phyloP scores from a whole-genome alignment of 495 filamentous ascomycete genomes.

The Annulohypoxylon moriforme region DNA sequence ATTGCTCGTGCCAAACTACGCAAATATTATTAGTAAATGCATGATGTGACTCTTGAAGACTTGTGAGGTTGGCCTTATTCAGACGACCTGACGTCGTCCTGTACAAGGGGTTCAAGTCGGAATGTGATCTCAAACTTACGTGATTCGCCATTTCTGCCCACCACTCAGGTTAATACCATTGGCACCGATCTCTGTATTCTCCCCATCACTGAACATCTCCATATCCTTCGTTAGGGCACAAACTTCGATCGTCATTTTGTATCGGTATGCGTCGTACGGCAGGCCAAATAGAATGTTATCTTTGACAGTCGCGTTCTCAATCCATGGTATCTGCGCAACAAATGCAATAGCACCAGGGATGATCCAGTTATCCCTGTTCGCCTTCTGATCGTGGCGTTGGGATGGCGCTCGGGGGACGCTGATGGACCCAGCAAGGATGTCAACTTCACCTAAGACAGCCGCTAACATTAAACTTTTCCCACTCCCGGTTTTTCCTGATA shows the following conservation, averaged over 20 bases:
- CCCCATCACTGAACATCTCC: conserved; percentile 77
- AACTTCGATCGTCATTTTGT: conserved; percentile 70
- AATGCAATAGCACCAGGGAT: conserved; percentile 76
- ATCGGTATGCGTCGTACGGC: conserved; percentile 72
- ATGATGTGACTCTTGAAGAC: no score
- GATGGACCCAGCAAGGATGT: conserved; percentile 64
- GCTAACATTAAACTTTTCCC: conserved; percentile 75
- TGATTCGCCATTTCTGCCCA: conserved; percentile 84
- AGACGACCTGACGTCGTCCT: background rate
- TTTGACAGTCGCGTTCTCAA: conserved; percentile 81
- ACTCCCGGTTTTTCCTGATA: conserved; percentile 74
- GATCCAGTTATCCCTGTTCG: conserved; percentile 75
- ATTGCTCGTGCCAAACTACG: conserved; percentile 74
- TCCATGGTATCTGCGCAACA: conserved; percentile 87
- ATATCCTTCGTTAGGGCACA: conserved; percentile 81
- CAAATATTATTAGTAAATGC: conserved; percentile 4
- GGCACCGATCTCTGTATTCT: conserved; percentile 81
- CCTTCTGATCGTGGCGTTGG: conserved; percentile 65
- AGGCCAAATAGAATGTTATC: conserved; percentile 82
- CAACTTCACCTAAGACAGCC: conserved; percentile 73
- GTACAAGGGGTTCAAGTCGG: background rate
- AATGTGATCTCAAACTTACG: conserved; percentile 49
- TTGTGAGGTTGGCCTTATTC: background rate
- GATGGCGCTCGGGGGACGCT: conserved; percentile 61
- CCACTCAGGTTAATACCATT: conserved; percentile 88